Evolutionary conservation across 2,329 filamentous ascomycete genomes (phyloP), one percentile per base, ranked within the genome.

Genomic region (Sporothrix pallida): DNA sequence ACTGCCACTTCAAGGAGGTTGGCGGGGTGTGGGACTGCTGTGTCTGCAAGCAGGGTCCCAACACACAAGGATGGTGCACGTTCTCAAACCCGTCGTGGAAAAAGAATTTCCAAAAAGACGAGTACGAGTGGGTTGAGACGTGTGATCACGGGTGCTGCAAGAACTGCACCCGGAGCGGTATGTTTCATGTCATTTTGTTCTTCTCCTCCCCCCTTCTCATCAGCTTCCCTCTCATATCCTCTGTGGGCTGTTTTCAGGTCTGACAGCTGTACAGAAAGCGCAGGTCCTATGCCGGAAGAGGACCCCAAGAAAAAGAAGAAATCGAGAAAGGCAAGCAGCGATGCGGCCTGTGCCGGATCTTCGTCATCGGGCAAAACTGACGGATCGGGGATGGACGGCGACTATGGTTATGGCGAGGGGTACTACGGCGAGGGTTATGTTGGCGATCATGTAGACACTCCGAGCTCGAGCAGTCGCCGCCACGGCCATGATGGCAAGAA

Each of bases 61-160:
- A 89, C 77, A 83, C 79, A 1, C 81, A 83, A 74, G 87, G 87
- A 7, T 89, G 87, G 87, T 89, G 87, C 78, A 83, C 81, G 10
- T 83, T 83, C 72, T 52, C 74, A 75, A 79, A 81, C 13, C 79
- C 79, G 65, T 77, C 76, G 44, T 77, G 80, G 75, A 73, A 78
- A 68, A 79, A 78, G 70, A 83, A 82, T 73, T 74, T 78, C 7
- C 76, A 81, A 12, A 81, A 80, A 0, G 78, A 78, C 71, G 78
- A 78, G 12, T 76, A 79, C 23, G 83, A 85, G 72, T 78, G 80
- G 23, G 78, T 83, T 65, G 80, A 84, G 72, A 80, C 82, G 1
- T 89, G 87, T 73, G 85, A 86, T 71, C 87, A 89, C 74, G 85
- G 85, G 15, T 88, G 86, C 76, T 89, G 87, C 77, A 82, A 81